These are phyloP conservation scores for Hypoxylon lienhwacheense DNA, from an alignment of 495 filamentous ascomycete species.

Conservation along the genomic window DNA sequence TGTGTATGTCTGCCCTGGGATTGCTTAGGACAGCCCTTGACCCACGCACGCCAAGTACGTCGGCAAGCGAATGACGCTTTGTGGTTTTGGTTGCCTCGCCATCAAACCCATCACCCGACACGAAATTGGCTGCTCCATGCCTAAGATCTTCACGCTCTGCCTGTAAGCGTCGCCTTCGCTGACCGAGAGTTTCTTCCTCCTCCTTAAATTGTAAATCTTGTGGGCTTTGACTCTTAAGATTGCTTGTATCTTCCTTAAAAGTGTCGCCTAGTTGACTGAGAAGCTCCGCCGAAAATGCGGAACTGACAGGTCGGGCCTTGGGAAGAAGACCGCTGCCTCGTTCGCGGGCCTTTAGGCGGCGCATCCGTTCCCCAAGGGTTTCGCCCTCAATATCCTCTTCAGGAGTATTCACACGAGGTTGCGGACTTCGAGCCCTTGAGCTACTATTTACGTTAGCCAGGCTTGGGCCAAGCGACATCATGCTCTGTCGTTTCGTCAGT, in stretches of 20 bases:
- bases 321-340: conserved; percentile 53
- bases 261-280: conserved; percentile 68
- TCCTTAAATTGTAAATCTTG: conserved; percentile 48
- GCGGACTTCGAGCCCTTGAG: conserved; percentile 35
- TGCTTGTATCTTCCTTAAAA: conserved; percentile 38
- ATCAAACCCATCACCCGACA: conserved; percentile 9
- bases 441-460: conserved; percentile 19
- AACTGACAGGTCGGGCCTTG: conserved; percentile 63
- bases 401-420: conserved; percentile 38
- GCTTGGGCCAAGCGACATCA: conserved; percentile 41
- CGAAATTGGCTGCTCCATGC: conserved; percentile 42
- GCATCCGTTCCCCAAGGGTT: conserved; percentile 73
- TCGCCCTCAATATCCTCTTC: conserved; percentile 69
- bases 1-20: conserved; percentile 33
- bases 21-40: conserved; percentile 21
- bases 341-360: conserved; percentile 60
- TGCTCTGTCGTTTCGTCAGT: conserved; percentile 47
- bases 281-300: conserved; percentile 77
- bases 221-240: conserved; percentile 39
- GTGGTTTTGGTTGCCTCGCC: conserved; percentile 19
- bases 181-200: conserved; percentile 84
- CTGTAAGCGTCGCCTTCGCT: conserved; percentile 79
- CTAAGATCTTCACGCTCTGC: conserved; percentile 64
- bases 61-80: conserved; percentile 38
- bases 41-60: conserved; percentile 29